Conservation (phyloP, 352 stramenopile genomes). For the Globisporangium heterothallicum region DNA sequence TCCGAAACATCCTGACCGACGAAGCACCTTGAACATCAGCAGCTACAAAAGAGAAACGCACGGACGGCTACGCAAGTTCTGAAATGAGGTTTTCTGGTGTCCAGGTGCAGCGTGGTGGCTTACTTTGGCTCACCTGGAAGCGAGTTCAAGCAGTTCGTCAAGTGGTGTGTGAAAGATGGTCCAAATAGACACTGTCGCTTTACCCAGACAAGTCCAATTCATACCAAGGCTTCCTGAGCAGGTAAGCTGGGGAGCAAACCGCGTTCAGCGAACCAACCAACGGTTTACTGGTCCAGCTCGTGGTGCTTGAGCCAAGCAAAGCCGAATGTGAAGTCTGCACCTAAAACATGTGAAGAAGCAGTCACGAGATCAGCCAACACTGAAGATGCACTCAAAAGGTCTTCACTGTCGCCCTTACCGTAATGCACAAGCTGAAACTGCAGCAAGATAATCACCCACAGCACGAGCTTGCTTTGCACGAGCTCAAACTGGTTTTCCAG, state of each 20-base stretch:
- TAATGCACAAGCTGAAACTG: background rate
- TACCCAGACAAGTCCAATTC: no score
- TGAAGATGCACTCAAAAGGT: background rate
- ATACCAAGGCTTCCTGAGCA: no score
- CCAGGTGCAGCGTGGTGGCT: no score
- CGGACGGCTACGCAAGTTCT: no score
- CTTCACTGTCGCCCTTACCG: background rate
- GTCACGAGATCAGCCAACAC: background rate
- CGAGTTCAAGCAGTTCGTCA: no score
- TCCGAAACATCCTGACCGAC: background rate
- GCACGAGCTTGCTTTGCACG: slow-evolving; percentile 31
- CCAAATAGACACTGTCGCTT: no score
- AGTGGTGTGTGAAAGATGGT: no score
- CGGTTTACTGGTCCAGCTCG: background rate
- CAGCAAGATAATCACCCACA: slow-evolving; percentile 21
- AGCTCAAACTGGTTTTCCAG: slow-evolving; percentile 26
- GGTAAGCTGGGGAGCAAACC: no score
- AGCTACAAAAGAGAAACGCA: no score
- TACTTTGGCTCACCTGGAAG: no score
- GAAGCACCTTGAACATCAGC: background rate
- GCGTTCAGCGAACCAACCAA: background rate
- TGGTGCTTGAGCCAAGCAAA: background rate
- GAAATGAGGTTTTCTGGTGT: no score
- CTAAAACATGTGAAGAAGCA: background rate
- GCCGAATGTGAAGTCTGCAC: background rate